These are phyloP conservation scores for Phytophthora uliginosa DNA, from an alignment of 352 stramenopile genomes.

Conservation along the genomic window DNA sequence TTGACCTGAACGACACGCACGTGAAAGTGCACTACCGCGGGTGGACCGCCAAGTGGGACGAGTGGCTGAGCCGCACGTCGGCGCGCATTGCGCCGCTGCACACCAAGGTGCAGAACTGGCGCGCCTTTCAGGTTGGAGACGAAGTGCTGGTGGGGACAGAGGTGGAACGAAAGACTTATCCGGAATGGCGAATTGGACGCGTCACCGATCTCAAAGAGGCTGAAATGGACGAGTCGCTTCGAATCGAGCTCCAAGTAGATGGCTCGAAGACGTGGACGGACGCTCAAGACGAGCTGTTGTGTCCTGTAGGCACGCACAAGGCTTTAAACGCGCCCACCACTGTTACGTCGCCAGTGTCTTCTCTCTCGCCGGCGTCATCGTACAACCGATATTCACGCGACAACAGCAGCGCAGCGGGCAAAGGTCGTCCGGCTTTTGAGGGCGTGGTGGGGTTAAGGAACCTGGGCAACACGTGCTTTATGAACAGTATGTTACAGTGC, in stretches of 20 bases:
- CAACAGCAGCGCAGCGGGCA: conserved; percentile 54
- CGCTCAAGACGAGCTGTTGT: conserved; percentile 74
- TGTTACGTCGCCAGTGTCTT: conserved; percentile 21
- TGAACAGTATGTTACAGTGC: conserved; percentile 93
- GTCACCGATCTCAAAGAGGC: conserved; percentile 45
- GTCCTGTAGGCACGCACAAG: conserved; percentile 67
- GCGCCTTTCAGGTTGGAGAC: conserved; percentile 67
- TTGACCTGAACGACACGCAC: conserved; percentile 46
- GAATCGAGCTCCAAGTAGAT: conserved; percentile 61
- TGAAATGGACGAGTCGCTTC: conserved; percentile 34
- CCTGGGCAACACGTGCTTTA: conserved; percentile 86
- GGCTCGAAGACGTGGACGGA: conserved; percentile 60
- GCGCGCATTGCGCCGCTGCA: conserved; percentile 92
- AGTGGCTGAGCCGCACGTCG: conserved; percentile 94
- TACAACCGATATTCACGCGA: conserved; percentile 52
- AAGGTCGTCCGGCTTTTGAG: conserved; percentile 59
- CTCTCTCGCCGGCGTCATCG: conserved; percentile 28
- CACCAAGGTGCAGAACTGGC: conserved; percentile 83
- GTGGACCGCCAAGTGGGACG: conserved; percentile 98
- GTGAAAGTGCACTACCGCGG: conserved; percentile 97
- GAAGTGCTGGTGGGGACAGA: conserved; percentile 57
- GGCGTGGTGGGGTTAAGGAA: conserved; percentile 85
- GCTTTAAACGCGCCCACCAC: conserved; percentile 45
- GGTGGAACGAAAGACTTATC: conserved; percentile 48
- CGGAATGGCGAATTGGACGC: conserved; percentile 68